A percentile compares a stretch with the other conserved stretches of the same genome.
Conservation (phyloP, 2,329 filamentous ascomycete species). For the Talaromyces pinophilus region DNA sequence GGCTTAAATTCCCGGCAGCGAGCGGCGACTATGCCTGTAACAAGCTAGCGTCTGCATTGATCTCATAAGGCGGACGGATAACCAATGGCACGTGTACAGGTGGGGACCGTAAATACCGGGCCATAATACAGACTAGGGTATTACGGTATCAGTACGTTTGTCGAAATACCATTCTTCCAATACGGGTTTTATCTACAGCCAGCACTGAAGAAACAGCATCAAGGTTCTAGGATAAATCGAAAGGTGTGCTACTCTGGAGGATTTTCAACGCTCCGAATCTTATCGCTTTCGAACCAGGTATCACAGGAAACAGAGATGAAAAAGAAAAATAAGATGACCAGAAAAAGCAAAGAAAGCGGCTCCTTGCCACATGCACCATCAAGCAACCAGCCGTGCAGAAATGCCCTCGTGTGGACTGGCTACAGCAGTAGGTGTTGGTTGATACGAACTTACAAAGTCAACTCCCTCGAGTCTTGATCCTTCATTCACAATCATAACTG, state of each 20-base stretch:
- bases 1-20: not conserved
- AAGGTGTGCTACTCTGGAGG: not conserved
- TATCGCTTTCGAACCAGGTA: not conserved
- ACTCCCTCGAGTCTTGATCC: not conserved
- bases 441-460: not conserved
- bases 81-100: not conserved
- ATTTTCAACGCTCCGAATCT: not conserved
- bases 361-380: slow-evolving; percentile 1
- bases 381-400: not conserved
- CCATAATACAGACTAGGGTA: not conserved
- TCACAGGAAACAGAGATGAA: not conserved
- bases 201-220: not conserved
- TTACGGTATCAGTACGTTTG: not conserved
- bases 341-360: not conserved
- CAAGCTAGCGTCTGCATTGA: not conserved
- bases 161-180: not conserved
- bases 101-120: not conserved
- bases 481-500: not conserved
- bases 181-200: not conserved
- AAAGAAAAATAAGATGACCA: not conserved
- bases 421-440: not conserved
- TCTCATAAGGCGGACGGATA: slow-evolving; percentile 10
- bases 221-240: not conserved
- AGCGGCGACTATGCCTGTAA: slow-evolving; percentile 15
- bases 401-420: not conserved